Conservation (phyloP, 257 asterid genomes). For the Lycium ferocissimum region DNA sequence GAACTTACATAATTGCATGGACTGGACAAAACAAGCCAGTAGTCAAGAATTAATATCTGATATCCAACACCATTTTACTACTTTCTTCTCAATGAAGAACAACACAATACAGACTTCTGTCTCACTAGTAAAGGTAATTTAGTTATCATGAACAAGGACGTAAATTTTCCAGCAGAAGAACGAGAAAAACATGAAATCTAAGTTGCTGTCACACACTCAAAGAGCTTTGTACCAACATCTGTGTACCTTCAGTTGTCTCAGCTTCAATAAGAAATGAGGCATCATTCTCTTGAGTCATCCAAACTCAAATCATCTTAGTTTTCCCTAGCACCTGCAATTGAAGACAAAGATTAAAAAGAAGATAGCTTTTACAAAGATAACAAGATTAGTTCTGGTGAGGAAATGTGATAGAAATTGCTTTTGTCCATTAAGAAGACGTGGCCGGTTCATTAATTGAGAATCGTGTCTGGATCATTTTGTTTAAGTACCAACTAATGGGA, state of each 20-base stretch:
- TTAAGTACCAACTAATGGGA: background rate
- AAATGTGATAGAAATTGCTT: background rate
- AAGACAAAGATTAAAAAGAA: background rate
- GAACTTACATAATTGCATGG: background rate
- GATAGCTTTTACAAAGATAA: background rate
- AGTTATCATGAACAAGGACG: background rate
- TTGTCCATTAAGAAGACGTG: background rate
- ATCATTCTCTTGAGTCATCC: conserved; percentile 5
- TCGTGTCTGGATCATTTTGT: background rate
- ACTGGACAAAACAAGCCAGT: background rate
- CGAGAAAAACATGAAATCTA: background rate
- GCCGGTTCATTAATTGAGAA: background rate
- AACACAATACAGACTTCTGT: background rate
- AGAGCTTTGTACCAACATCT: conserved; percentile 15
- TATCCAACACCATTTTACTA: background rate
- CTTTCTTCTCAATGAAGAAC: conserved; percentile 10
- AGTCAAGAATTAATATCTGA: background rate
- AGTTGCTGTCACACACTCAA: background rate
- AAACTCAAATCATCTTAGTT: conserved; percentile 5
- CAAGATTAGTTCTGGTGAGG: background rate
- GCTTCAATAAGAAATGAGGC: conserved; percentile 26
- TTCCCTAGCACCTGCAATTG: conserved; percentile 27
- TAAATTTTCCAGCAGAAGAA: background rate
- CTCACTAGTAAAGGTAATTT: background rate
- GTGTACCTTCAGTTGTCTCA: conserved; percentile 27